These are phyloP conservation scores for Hygrocybe punicea DNA, from an alignment of 768 basidiomycete species.

Conservation along the genomic window DNA sequence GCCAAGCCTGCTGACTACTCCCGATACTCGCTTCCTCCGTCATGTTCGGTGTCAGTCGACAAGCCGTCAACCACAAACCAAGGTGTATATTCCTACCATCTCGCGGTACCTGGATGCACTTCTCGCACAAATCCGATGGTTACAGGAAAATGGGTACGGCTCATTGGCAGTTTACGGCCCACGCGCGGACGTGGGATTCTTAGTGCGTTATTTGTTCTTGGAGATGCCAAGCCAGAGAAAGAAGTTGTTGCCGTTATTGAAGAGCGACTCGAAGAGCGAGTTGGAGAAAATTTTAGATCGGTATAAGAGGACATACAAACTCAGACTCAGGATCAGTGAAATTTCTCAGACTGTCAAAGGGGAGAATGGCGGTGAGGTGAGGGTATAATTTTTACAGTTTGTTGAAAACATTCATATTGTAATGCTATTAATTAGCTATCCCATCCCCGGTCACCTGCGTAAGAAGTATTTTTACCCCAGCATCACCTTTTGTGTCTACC, in stretches of 20 bases:
- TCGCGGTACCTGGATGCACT: slow-evolving; percentile 9
- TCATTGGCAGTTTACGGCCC: slow-evolving; percentile 9
- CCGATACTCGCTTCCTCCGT: slow-evolving; percentile 10
- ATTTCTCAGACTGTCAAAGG: no score
- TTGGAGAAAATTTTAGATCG: slow-evolving; percentile 15
- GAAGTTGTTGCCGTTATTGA: slow-evolving; percentile 14
- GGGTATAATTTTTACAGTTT: neutral
- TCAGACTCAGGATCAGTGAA: slow-evolving; percentile 5
- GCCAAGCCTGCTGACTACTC: slow-evolving; percentile 11
- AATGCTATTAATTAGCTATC: no score
- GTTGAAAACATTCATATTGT: no score
- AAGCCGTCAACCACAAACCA: slow-evolving; percentile 7
- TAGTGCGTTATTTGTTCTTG: slow-evolving; percentile 11
- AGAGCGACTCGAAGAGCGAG: slow-evolving; percentile 8
- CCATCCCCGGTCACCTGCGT: neutral
- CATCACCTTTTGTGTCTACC: neutral
- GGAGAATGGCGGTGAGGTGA: neutral
- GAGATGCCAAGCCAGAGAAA: slow-evolving; percentile 15
- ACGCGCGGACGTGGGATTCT: slow-evolving; percentile 4
- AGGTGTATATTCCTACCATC: neutral
- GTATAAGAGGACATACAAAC: slow-evolving; percentile 14
- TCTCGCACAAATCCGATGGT: slow-evolving; percentile 9
- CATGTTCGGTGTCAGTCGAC: slow-evolving; percentile 10
- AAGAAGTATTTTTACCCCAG: neutral
- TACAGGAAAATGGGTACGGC: slow-evolving; percentile 13